Base-by-base conservation (phyloP, 371 early-diverging fungal genomes). In the Syncephalastrum monosporum region DNA sequence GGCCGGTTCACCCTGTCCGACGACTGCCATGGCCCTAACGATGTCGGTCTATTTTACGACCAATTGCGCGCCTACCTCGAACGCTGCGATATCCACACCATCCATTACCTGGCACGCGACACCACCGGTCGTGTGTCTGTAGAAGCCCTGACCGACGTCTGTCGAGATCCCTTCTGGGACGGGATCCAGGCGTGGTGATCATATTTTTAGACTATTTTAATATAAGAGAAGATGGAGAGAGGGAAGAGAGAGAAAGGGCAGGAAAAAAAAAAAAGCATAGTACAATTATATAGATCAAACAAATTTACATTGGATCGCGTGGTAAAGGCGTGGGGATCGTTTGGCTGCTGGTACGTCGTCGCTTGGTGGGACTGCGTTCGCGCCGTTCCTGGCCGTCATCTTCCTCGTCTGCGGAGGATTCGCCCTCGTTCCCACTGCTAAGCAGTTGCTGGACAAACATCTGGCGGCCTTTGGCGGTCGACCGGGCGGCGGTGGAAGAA, bases 21-120 rank as follows among this genome's bases (percentile, higher is more conserved):
- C 65, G 97, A 97, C 69, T 86, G 88, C 48, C 98, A 97, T 65
- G 94, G 94, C 4, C 93, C 94, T 4, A 57, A 82, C 15, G 93
- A 92, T 55, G 91, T 97, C 25, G 95, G 91, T 16, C 71, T 93
- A 79, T 68, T 87, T 68, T 97, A 96, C 65, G 74, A 81, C 50
- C 72, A 69, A 51, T 62, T 90, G 16, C 64, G 60, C 17, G 63
- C 60, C 19, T 89, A 88, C 69, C 62, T 91, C 19, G 42, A 52
- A 29, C 74, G 79, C 44, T 68, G 64, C 25, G 74, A 72, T 7
- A 75, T 91, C 6, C 23, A 70, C 13, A 64, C 65, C 0, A 56
- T 90, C 24, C 71, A 78, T 56, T 82, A 81, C 53, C 59, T 79
- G 27, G 52, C 66, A 24, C 42, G 49, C 15, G 68, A 77, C 53